A percentile compares a stretch with the other conserved stretches of the same genome.
Conservation (phyloP, 139 green algal species). For the Chlorella sp. region DNA sequence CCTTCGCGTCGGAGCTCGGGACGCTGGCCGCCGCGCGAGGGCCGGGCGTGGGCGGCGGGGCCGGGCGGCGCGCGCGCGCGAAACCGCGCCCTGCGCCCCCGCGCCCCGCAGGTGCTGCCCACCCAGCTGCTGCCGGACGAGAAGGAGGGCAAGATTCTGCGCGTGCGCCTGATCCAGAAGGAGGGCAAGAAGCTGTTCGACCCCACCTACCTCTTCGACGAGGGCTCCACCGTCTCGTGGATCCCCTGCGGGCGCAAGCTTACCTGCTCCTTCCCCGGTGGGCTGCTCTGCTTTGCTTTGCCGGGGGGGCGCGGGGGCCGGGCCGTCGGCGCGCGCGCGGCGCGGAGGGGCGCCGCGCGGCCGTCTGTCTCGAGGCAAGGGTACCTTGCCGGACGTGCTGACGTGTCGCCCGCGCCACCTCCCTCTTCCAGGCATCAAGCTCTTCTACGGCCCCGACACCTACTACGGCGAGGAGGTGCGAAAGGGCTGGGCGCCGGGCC, state of each 20-base stretch:
- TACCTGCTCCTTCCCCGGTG: slow-evolving; percentile 97
- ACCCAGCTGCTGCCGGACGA: slow-evolving; percentile 99
- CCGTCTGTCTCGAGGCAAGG: too few species aligned
- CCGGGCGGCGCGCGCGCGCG: background rate
- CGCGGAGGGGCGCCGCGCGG: too few species aligned
- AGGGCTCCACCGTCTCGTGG: slow-evolving; percentile 99
- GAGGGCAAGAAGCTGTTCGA: slow-evolving; percentile 90
- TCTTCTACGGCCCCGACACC: slow-evolving; percentile 93
- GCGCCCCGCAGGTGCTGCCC: slow-evolving; percentile 86
- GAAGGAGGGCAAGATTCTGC: slow-evolving; percentile 98
- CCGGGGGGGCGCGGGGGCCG: too few species aligned
- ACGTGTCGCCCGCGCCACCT: too few species aligned
- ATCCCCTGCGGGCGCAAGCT: slow-evolving; percentile 99
- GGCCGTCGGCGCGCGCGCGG: too few species aligned
- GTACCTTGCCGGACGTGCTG: too few species aligned
- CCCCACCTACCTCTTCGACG: slow-evolving; percentile 97
- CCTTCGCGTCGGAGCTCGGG: too few species aligned
- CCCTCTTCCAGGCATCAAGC: slow-evolving; percentile 71
- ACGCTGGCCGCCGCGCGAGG: background rate
- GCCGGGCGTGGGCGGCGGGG: background rate
- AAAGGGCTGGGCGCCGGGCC: background rate
- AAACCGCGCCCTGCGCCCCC: background rate
- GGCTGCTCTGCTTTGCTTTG: background rate
- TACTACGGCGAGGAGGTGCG: slow-evolving; percentile 86
- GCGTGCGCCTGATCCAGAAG: slow-evolving; percentile 99